Evolutionary conservation across 2,329 filamentous ascomycete genomes (phyloP).

Genomic region (Colletotrichum sp.): DNA sequence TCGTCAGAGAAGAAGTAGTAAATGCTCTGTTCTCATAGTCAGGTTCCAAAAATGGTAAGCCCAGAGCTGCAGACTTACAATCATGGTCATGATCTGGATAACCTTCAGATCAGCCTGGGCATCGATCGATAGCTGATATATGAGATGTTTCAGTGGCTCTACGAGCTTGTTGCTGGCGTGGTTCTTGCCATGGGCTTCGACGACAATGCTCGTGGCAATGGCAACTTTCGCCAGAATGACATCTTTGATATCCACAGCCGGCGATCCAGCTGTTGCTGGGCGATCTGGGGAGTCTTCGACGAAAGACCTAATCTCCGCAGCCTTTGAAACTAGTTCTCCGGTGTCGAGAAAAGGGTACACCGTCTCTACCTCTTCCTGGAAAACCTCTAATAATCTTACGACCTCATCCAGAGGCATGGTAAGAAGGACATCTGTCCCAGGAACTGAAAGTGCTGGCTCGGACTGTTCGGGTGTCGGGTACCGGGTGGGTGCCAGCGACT

Average conservation of each 20-base stretch:
- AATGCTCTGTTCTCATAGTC: conserved; percentile 32
- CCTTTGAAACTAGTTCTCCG: conserved; percentile 26
- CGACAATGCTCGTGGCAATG: conserved; percentile 34
- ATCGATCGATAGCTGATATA: conserved; percentile 9
- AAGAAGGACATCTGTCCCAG: conserved; percentile 4
- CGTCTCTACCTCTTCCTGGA: conserved; percentile 43
- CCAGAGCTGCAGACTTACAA: conserved; percentile 24
- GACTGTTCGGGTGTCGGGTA: conserved; percentile 3
- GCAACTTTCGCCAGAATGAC: conserved; percentile 36
- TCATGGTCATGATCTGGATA: conserved; percentile 34
- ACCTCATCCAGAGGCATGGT: conserved; percentile 26
- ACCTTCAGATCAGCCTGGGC: conserved; percentile 36
- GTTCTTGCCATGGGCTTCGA: conserved; percentile 36
- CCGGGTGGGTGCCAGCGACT: conserved; percentile 28
- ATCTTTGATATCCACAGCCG: conserved; percentile 26
- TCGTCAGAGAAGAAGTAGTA: conserved; percentile 52
- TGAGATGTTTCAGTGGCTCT: conserved; percentile 29
- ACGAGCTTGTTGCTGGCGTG: conserved; percentile 31
- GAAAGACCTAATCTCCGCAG: conserved; percentile 29
- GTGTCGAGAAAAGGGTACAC: conserved; percentile 40
- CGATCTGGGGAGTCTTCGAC: conserved; percentile 18
- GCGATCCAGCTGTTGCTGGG: not conserved
- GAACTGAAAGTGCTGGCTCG: not conserved
- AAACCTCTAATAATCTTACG: conserved; percentile 36
- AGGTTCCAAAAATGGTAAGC: rapidly evolving